phyloP scores from a whole-genome alignment of 495 filamentous ascomycete species.

The Podospora conica region DNA sequence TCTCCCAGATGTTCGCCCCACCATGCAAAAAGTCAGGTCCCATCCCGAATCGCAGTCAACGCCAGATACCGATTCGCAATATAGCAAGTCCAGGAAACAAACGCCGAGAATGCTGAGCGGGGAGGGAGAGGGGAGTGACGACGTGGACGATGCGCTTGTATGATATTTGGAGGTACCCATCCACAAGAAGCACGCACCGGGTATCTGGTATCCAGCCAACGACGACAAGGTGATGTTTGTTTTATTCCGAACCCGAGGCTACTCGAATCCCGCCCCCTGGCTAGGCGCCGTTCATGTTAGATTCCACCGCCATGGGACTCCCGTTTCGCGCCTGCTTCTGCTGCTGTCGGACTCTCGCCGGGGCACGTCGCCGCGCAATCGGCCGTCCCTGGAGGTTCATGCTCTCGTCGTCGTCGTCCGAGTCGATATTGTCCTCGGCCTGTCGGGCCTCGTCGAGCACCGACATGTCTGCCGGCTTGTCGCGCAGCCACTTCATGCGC shows the following conservation, averaged over 20 bases:
- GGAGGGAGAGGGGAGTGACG: slow-evolving; percentile 1
- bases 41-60: slow-evolving; percentile 5
- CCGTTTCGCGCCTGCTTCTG: slow-evolving; percentile 34
- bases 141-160: background rate
- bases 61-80: slow-evolving; percentile 9
- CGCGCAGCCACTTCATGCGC: slow-evolving; percentile 92
- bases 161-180: background rate
- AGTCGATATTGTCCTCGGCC: slow-evolving; percentile 41
- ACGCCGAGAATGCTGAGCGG: slow-evolving; percentile 17
- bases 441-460: slow-evolving; percentile 74
- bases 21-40: slow-evolving; percentile 1
- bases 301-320: slow-evolving; percentile 48
- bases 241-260: background rate
- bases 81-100: slow-evolving; percentile 4
- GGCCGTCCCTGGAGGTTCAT: slow-evolving; percentile 37
- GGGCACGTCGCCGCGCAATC: slow-evolving; percentile 31
- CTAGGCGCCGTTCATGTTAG: slow-evolving; percentile 39
- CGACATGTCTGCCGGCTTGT: slow-evolving; percentile 68
- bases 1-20: background rate
- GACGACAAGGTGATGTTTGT: background rate
- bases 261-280: slow-evolving; percentile 27
- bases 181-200: background rate
- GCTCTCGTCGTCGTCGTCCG: slow-evolving; percentile 42
- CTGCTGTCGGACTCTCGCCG: slow-evolving; percentile 21
- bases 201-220: background rate